Evolutionary conservation across 106 monocot genomes (phyloP).

Genomic region (Vanilla planifolia): DNA sequence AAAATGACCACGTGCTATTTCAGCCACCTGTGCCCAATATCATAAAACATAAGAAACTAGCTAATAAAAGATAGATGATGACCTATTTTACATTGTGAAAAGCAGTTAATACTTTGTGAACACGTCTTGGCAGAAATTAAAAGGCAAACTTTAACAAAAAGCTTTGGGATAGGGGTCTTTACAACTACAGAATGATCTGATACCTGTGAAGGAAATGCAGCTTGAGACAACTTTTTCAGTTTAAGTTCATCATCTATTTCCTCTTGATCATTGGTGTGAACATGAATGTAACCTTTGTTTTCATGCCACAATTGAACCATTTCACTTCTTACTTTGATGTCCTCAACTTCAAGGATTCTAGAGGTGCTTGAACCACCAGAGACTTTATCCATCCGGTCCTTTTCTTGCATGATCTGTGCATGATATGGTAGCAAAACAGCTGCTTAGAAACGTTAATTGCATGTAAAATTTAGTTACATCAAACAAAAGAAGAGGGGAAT

Average conservation of each 20-base stretch:
- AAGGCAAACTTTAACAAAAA: not conserved
- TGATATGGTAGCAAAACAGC: no score
- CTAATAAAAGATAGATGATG: not conserved
- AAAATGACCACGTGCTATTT: not conserved
- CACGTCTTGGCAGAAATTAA: not conserved
- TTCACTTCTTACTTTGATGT: not conserved
- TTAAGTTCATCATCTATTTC: constrained; percentile 18
- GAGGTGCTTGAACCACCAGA: not conserved
- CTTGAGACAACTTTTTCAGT: constrained; percentile 24
- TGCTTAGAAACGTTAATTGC: no score
- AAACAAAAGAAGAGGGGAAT: not conserved
- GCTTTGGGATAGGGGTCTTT: not conserved
- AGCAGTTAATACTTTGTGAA: not conserved
- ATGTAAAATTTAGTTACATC: no score
- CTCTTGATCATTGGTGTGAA: not conserved
- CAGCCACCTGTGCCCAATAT: not conserved
- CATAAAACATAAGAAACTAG: not conserved
- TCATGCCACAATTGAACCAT: not conserved
- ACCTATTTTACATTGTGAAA: not conserved
- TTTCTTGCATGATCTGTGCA: not conserved
- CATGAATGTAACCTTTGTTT: not conserved
- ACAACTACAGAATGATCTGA: not conserved
- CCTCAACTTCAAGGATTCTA: not conserved
- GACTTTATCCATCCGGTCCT: not conserved
- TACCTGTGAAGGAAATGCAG: constrained; percentile 9